These are phyloP conservation scores for Tylopilus sp. DNA, from an alignment of 1,284 basidiomycete genomes.

Conservation along the genomic window DNA sequence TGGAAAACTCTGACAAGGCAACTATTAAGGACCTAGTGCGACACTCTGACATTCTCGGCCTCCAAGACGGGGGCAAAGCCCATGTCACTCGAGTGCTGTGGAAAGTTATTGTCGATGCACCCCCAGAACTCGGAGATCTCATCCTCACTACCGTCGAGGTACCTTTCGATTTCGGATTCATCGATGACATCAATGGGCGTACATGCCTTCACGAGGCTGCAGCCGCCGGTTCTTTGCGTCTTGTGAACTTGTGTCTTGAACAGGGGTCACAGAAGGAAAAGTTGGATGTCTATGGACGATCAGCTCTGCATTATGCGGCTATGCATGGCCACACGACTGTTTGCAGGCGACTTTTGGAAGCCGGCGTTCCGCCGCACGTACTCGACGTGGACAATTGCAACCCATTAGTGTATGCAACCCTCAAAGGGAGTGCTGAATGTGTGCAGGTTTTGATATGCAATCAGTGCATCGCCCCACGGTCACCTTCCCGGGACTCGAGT, in stretches of 20 bases:
- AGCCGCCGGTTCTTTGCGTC: slow-evolving; percentile 77
- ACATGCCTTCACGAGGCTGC: slow-evolving; percentile 95
- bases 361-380: slow-evolving; percentile 63
- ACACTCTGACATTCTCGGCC: slow-evolving; percentile 65
- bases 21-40: slow-evolving; percentile 71
- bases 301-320: slow-evolving; percentile 93
- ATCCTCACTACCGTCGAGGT: slow-evolving; percentile 66
- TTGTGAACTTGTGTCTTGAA: slow-evolving; percentile 81
- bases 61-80: slow-evolving; percentile 56
- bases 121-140: slow-evolving; percentile 67
- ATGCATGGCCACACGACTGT: slow-evolving; percentile 87
- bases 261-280: slow-evolving; percentile 69
- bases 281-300: slow-evolving; percentile 87
- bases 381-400: slow-evolving; percentile 94
- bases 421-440: slow-evolving; percentile 82
- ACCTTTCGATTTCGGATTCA: slow-evolving; percentile 85
- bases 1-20: slow-evolving; percentile 57
- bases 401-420: slow-evolving; percentile 89
- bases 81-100: slow-evolving; percentile 86
- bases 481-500: slow-evolving; percentile 55
- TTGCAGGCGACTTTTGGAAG: slow-evolving; percentile 75
- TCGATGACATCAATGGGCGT: slow-evolving; percentile 97
- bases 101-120: slow-evolving; percentile 85
- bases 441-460: slow-evolving; percentile 76
- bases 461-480: slow-evolving; percentile 49